Conservation (phyloP, 176 grass and related monocot species). For the Guadua angustifolia region DNA sequence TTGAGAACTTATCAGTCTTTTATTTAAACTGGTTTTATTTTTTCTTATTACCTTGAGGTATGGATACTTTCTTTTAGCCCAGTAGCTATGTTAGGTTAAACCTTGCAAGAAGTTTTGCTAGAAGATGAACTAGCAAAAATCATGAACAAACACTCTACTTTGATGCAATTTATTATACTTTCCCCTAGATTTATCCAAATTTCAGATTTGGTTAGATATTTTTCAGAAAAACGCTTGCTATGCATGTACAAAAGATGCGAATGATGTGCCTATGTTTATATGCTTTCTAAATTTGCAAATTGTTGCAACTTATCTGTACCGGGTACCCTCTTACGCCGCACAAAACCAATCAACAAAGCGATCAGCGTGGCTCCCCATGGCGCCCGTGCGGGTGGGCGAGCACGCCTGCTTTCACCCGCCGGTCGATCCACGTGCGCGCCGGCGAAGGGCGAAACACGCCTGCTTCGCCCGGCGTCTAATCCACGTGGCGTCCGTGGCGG, state of each 20-base stretch:
- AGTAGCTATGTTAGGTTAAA: neutral
- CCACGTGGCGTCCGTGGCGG: too few species aligned
- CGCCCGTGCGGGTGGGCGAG: too few species aligned
- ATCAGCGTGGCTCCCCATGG: too few species aligned
- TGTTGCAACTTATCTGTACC: too few species aligned
- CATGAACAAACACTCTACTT: slow-evolving; percentile 18
- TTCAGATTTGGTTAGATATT: slow-evolving; percentile 17
- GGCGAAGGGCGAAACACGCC: too few species aligned
- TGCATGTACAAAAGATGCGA: neutral
- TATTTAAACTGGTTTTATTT: neutral
- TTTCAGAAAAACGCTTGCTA: neutral
- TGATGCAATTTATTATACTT: slow-evolving; percentile 25
- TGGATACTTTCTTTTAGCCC: neutral
- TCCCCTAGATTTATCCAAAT: neutral
- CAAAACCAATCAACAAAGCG: too few species aligned
- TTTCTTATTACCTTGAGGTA: neutral
- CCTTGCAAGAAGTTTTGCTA: slow-evolving; percentile 13
- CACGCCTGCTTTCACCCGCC: too few species aligned
- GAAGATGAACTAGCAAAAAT: neutral
- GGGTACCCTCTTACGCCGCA: too few species aligned
- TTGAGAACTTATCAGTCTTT: neutral
- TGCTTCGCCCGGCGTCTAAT: too few species aligned
- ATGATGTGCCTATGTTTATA: neutral
- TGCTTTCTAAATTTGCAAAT: slow-evolving; percentile 22
- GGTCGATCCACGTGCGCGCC: too few species aligned